These are phyloP conservation scores for Penicillium sp. DNA, from an alignment of 2,329 filamentous ascomycete species.

Conservation along the genomic window DNA sequence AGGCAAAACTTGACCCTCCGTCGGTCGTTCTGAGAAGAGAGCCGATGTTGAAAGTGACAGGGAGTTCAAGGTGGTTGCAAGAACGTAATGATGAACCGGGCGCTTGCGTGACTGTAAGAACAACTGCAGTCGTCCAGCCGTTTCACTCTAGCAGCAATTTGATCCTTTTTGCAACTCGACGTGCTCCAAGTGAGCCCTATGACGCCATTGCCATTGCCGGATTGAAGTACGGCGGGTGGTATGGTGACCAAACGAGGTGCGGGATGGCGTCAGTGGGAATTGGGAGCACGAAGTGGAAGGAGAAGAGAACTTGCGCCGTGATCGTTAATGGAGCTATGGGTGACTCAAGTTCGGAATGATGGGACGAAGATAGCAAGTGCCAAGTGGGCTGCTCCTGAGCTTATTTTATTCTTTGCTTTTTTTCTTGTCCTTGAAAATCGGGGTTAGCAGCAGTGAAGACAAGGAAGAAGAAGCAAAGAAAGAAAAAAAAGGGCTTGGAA, in stretches of 20 bases:
- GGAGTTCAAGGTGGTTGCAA: neutral
- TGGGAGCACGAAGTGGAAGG: neutral
- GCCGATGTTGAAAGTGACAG: neutral
- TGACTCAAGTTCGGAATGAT: neutral
- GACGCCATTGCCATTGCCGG: constrained; percentile 27
- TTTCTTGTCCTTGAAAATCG: neutral
- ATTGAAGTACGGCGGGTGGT: constrained; percentile 7
- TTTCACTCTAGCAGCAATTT: neutral
- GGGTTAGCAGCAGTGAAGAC: neutral
- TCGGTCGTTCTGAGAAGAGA: neutral
- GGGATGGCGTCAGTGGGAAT: constrained; percentile 21
- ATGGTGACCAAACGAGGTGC: constrained; percentile 7
- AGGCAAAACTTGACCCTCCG: neutral
- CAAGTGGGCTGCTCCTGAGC: neutral
- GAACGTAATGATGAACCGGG: too few relatives aligned
- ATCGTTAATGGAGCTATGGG: neutral
- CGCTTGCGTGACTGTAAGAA: neutral
- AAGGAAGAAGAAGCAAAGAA: neutral
- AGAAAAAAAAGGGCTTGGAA: neutral
- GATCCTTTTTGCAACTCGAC: neutral
- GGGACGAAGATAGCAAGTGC: neutral
- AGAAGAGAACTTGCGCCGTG: neutral
- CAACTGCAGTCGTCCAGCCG: neutral
- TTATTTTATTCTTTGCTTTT: neutral
- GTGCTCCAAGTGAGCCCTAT: constrained; percentile 3